Evolutionary conservation across 192 early-diverging fungal species (phyloP).

Genomic region (Backusella liffmaniae): DNA sequence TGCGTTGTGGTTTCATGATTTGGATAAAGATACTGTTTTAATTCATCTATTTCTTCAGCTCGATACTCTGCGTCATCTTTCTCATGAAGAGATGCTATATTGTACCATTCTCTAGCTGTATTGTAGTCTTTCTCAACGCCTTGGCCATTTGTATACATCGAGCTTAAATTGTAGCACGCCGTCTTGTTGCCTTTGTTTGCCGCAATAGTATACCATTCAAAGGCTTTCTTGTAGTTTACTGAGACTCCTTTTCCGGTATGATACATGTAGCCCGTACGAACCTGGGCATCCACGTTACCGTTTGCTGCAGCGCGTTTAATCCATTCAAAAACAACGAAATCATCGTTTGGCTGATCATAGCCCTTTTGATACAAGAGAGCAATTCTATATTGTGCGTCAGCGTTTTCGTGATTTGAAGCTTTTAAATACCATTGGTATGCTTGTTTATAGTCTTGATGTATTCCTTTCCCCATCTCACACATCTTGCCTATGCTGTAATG

Average conservation of each 20-base stretch:
- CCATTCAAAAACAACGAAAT: constrained; percentile 56
- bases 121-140: constrained; percentile 52
- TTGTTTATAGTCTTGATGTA: constrained; percentile 40
- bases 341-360: constrained; percentile 49
- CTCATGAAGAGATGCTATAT: constrained; percentile 46
- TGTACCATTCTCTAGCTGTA: constrained; percentile 57
- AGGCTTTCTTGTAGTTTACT: constrained; percentile 46
- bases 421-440: constrained; percentile 62
- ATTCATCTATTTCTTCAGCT: too few species aligned
- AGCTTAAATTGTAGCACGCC: constrained; percentile 70
- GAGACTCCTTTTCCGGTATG: constrained; percentile 70
- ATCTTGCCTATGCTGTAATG: constrained; percentile 55
- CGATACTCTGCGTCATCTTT: too few species aligned
- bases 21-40: too few species aligned
- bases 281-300: constrained; percentile 74
- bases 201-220: background rate
- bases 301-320: constrained; percentile 57
- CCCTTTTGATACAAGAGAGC: constrained; percentile 59
- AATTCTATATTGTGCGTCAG: constrained; percentile 69
- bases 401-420: constrained; percentile 64
- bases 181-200: constrained; percentile 47
- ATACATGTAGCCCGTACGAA: constrained; percentile 75
- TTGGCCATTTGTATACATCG: constrained; percentile 75
- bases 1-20: too few species aligned
- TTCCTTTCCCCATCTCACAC: constrained; percentile 57